Percentiles rank a stretch among this genome's conserved stretches.
Conservation (phyloP, 768 basidiomycete species). For the Candolleomyces eurysporus region DNA sequence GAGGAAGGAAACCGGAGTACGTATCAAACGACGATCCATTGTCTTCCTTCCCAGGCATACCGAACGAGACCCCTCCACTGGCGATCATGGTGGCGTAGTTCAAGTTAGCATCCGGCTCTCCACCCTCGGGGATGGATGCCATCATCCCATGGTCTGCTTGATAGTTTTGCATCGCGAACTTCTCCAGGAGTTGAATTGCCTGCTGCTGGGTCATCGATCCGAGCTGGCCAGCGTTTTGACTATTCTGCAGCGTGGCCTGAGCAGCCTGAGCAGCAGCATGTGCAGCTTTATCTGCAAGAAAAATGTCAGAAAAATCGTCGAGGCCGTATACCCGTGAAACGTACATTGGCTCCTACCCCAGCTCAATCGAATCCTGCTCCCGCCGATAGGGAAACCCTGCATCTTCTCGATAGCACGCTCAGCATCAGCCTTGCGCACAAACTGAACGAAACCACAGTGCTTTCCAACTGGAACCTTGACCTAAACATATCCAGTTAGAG, state of each 20-base stretch:
- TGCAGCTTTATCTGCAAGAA: constrained; percentile 76
- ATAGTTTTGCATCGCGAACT: constrained; percentile 44
- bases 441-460: constrained; percentile 95
- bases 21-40: constrained; percentile 11
- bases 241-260: constrained; percentile 69
- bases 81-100: constrained; percentile 7
- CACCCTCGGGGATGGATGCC: constrained; percentile 5
- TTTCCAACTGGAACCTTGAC: constrained; percentile 97
- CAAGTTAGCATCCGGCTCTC: constrained; percentile 6
- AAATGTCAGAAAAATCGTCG: constrained; percentile 5
- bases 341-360: constrained; percentile 94
- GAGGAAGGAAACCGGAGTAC: constrained; percentile 20
- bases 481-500: constrained; percentile 32
- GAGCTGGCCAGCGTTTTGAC: constrained; percentile 28
- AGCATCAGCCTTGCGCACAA: constrained; percentile 87
- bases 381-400: constrained; percentile 95
- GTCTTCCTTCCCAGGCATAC: constrained; percentile 4
- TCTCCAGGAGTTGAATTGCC: constrained; percentile 59
- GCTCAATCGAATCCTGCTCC: constrained; percentile 84
- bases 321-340: constrained; percentile 21
- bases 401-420: constrained; percentile 93
- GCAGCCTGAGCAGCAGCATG: constrained; percentile 86
- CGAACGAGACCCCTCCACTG: constrained; percentile 2
- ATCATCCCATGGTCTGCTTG: constrained; percentile 3
- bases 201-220: constrained; percentile 56